Conservation (phyloP, 75 land plant species). For the Selaginella tamariscina region DNA sequence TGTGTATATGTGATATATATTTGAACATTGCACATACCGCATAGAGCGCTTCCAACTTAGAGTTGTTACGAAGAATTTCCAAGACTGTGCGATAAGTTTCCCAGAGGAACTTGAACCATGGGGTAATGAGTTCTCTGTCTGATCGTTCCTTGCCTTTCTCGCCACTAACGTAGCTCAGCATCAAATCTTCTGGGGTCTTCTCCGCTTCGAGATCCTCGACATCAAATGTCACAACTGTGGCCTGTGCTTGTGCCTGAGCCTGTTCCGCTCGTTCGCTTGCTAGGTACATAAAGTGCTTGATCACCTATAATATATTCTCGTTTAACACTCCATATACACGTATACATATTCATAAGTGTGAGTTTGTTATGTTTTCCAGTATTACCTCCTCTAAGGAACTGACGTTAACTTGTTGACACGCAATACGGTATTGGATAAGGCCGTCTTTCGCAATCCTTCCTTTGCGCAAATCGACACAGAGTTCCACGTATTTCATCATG, state of each 20-base stretch:
- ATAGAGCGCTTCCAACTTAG: constrained; percentile 73
- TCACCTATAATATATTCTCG: no score
- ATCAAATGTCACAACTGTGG: constrained; percentile 71
- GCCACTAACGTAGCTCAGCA: constrained; percentile 88
- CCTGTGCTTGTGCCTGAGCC: constrained; percentile 73
- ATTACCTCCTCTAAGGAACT: constrained; percentile 80
- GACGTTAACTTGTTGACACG: constrained; percentile 88
- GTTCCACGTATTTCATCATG: constrained; percentile 88
- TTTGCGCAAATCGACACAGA: constrained; percentile 81
- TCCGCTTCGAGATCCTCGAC: constrained; percentile 87
- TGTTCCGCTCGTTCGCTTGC: constrained; percentile 75
- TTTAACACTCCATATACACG: no score
- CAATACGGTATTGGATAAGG: constrained; percentile 78
- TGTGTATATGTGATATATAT: not conserved
- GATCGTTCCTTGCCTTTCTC: constrained; percentile 86
- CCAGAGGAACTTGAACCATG: constrained; percentile 96
- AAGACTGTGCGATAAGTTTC: constrained; percentile 83
- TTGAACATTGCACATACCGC: constrained; percentile 36
- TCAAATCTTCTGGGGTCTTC: constrained; percentile 80
- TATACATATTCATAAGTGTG: no score
- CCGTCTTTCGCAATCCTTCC: constrained; percentile 95
- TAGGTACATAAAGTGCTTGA: constrained; percentile 76
- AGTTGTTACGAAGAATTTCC: constrained; percentile 81
- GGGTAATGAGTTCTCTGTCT: constrained; percentile 83
- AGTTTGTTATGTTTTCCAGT: no score